Conservation (phyloP, 1,139 yeast genomes). For the Scheffersomyces titani region DNA sequence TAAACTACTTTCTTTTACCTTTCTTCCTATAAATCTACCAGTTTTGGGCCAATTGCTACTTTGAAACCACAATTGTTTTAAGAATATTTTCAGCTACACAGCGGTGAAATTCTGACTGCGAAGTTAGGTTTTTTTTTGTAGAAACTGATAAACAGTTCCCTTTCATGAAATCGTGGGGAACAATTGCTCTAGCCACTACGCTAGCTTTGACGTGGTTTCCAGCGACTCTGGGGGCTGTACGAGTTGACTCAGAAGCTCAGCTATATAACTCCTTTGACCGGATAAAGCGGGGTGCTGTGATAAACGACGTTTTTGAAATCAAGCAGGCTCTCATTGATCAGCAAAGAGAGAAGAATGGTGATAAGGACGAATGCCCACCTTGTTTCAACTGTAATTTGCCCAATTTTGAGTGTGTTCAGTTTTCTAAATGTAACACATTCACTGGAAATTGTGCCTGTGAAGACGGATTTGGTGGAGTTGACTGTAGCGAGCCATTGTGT, state of each 20-base stretch:
- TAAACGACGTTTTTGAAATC: conserved; percentile 29
- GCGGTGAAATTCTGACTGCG: not conserved
- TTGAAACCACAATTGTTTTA: not conserved
- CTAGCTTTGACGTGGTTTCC: not conserved
- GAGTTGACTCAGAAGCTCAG: not conserved
- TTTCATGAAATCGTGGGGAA: not conserved
- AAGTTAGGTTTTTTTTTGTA: not conserved
- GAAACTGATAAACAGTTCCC: not conserved
- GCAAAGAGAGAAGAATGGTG: conserved; percentile 8
- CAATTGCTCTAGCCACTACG: not conserved
- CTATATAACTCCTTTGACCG: conserved; percentile 20
- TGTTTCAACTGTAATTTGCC: conserved; percentile 95
- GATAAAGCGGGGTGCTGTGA: conserved; percentile 23
- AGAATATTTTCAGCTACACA: not conserved
- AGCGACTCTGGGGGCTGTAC: not conserved
- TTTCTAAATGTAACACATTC: conserved; percentile 78
- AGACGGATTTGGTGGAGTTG: conserved; percentile 91
- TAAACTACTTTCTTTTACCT: not conserved
- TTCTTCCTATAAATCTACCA: not conserved
- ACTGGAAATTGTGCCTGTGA: conserved; percentile 93
- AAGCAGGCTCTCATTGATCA: conserved; percentile 11
- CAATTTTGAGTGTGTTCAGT: conserved; percentile 87
- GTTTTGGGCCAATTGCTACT: not conserved
- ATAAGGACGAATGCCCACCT: conserved; percentile 67
- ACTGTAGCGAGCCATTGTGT: conserved; percentile 87